Conservation (phyloP, 257 asterid species). For the Forsythia viridissima region DNA sequence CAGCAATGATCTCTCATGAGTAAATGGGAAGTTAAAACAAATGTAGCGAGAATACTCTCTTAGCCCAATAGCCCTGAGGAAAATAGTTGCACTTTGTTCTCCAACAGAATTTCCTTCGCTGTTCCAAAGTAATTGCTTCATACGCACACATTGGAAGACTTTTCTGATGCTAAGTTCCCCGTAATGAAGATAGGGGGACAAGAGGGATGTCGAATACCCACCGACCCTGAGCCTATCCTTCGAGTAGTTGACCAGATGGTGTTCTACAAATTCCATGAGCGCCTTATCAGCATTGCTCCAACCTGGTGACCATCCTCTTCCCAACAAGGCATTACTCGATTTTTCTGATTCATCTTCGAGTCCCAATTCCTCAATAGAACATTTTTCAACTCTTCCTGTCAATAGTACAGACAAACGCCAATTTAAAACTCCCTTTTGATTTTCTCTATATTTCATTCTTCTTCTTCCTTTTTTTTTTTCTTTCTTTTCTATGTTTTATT, state of each 20-base stretch:
- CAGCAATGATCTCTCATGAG: slow-evolving; percentile 71
- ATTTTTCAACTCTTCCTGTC: slow-evolving; percentile 49
- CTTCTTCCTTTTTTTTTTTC: neutral
- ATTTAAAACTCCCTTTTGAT: neutral
- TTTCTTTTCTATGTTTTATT: neutral
- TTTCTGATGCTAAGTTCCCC: slow-evolving; percentile 80
- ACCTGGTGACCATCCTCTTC: slow-evolving; percentile 91
- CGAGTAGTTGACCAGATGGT: slow-evolving; percentile 66
- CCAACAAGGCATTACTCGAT: slow-evolving; percentile 78
- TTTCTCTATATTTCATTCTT: neutral
- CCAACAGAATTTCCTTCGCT: slow-evolving; percentile 55
- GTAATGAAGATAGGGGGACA: slow-evolving; percentile 80
- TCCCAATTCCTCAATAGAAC: slow-evolving; percentile 61
- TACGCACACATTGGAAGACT: slow-evolving; percentile 50
- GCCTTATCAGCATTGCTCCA: slow-evolving; percentile 85
- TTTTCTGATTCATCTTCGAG: slow-evolving; percentile 86
- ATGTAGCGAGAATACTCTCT: slow-evolving; percentile 88
- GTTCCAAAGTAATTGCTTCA: slow-evolving; percentile 68
- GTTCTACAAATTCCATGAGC: slow-evolving; percentile 61
- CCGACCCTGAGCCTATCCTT: slow-evolving; percentile 58
- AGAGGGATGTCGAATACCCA: slow-evolving; percentile 74
- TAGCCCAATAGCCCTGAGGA: slow-evolving; percentile 68
- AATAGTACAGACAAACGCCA: slow-evolving; percentile 23
- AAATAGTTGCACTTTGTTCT: slow-evolving; percentile 54
- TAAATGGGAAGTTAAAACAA: slow-evolving; percentile 83